Base-by-base conservation (phyloP, 2,329 filamentous ascomycete genomes). In the Botrytis byssoidea region DNA sequence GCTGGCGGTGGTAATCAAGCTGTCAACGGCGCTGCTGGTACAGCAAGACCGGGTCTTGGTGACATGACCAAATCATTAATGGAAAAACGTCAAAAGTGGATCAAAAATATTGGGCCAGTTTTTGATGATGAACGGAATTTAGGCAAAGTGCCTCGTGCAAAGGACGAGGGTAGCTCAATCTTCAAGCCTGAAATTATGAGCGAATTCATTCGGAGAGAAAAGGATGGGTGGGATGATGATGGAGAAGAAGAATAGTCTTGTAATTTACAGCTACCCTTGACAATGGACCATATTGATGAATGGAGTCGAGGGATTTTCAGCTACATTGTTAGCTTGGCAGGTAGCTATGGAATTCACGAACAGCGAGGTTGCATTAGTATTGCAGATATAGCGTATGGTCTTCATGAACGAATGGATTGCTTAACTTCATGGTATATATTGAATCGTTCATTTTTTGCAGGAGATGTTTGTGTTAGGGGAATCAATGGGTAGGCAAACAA, bases 41-140 rank as follows among this genome's bases (percentile, higher is more conserved):
- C 89, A 82, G 90, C 90, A 14, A 86, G 91, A n/a, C 90, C 92
- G 3, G 92, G 92, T 61, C 97, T 99, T 71, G 96, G 96, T 42
- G 96, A 99, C 83, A 88, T 94, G 74, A 96, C 96, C 5, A 91
- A 94, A 81, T 95, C 91, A 63, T 86, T 99, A 40, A 98, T 99
- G 95, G 95, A 98, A 82, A 88, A 95, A 74, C 89, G 95, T 73
- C 88, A 90, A 81, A 90, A 94, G 77, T 99, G 96, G 95, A 94
- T 94, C 76, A 92, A 94, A 76, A 95, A 90, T 57, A 97, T 99
- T 77, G 93, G 94, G 0, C 92, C 93, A 0, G 94, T 98, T 0
- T 97, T 99, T 79, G 91, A 95, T 75, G 93, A 93, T 78, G 93
- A 95, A 78, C 89, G 60, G 37, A 71, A 70, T 40, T 51, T 72